A percentile compares a stretch with the other conserved stretches of the same genome.
Conservation (phyloP, 306 rosid species). For the Begonia peltatifolia region DNA sequence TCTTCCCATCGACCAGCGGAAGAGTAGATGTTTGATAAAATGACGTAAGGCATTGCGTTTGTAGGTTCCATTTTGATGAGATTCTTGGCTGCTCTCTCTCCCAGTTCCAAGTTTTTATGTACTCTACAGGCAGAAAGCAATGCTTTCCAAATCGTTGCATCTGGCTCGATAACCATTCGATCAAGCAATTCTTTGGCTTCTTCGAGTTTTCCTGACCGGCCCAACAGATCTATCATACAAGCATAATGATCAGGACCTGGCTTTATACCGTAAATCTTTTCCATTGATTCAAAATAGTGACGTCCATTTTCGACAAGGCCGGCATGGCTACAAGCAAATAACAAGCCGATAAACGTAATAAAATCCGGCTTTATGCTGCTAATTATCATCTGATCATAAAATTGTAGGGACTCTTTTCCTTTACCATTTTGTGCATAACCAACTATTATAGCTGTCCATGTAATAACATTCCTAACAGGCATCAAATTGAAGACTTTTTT, state of each 20-base stretch:
- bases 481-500: conserved; percentile 41
- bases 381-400: conserved; percentile 61
- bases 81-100: conserved; percentile 56
- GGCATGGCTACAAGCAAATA: conserved; percentile 94
- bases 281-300: conserved; percentile 51
- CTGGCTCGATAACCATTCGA: conserved; percentile 60
- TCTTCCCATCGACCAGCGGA: conserved; percentile 59
- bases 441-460: conserved; percentile 87
- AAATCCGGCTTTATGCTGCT: conserved; percentile 62
- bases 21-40: conserved; percentile 70
- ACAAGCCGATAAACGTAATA: conserved; percentile 70
- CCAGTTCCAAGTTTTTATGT: conserved; percentile 66
- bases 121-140: conserved; percentile 81
- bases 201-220: conserved; percentile 57
- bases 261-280: conserved; percentile 47
- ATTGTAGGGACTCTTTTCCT: conserved; percentile 58
- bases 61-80: conserved; percentile 53
- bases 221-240: conserved; percentile 79
- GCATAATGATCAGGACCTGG: conserved; percentile 79
- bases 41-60: conserved; percentile 57
- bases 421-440: conserved; percentile 87
- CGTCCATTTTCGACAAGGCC: conserved; percentile 59
- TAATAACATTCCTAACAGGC: conserved; percentile 45
- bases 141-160: conserved; percentile 84
- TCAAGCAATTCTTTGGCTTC: conserved; percentile 53